These are phyloP conservation scores for Cercospora sp. DNA, from an alignment of 2,329 filamentous ascomycete species.

Conservation along the genomic window DNA sequence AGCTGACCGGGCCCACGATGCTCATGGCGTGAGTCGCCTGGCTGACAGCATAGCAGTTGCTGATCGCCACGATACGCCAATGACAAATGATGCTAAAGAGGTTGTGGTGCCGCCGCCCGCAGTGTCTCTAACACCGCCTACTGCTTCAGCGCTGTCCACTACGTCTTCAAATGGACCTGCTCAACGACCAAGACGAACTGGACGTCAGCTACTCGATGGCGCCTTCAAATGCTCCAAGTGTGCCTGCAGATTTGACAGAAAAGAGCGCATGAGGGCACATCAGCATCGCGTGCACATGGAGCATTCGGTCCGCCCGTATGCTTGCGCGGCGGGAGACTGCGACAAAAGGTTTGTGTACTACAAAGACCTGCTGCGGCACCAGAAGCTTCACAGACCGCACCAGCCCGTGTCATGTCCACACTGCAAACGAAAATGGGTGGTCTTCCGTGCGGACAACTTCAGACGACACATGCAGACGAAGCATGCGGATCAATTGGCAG, in stretches of 20 bases:
- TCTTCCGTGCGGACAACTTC: neutral
- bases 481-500: neutral
- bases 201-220: neutral
- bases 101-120: neutral
- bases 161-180: neutral
- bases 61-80: neutral
- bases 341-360: constrained; percentile 11
- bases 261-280: constrained; percentile 4
- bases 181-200: neutral
- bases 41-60: neutral
- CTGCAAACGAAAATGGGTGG: neutral
- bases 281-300: constrained; percentile 9
- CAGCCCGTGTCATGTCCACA: neutral
- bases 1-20: neutral
- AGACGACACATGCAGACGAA: neutral
- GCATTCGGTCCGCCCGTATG: neutral
- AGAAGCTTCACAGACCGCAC: neutral
- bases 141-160: neutral
- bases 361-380: constrained; percentile 19
- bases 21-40: neutral
- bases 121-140: neutral
- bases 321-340: constrained; percentile 1
- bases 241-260: neutral
- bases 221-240: neutral
- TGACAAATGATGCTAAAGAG: neutral